Evolutionary conservation across 2,329 filamentous ascomycete genomes (phyloP), one percentile per base, ranked within the genome.

Genomic region (Aspergillus fructus): DNA sequence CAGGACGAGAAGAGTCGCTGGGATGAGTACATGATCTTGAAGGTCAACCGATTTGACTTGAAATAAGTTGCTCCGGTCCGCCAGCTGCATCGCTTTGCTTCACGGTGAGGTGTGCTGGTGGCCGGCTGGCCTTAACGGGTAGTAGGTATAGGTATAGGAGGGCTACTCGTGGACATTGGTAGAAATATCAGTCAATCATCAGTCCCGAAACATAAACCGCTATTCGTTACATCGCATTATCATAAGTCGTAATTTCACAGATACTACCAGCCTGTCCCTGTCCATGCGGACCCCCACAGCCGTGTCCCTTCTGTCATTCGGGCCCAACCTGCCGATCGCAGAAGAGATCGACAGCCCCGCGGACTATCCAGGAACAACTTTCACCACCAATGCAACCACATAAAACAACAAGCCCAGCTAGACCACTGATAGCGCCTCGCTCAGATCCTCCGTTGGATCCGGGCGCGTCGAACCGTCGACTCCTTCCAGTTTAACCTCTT

Each of bases 21-120:
- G 57, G 39, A 56, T 5, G 54, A 59, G n/a, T 46, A 58, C 37
- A 62, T 60, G 59, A 50, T 55, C 4, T 21, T 60, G 39, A 62
- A 60, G 54, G 37, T 55, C n/a, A 50, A 62, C 37, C 59, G 54
- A 12, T 62, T 60, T 34, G 47, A 46, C 23, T 56, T 56, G 47
- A 56, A 51, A 51, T 51, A 51, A 49, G 30, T 37, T 34, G 6
- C 12, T 6, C 12, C 13, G 48, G 6, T 5, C 19, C 3, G 5
- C 13, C 23, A 27, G 8, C 23, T 17, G 34, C 5, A 4, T 48
- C 3, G 24, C n/a, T 37, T 13, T 39, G 30, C 17, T 15, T 23
- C 11, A 17, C 21, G 12, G 8, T 43, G 34, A 37, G 15, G 34
- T 15, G 13, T n/a, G 13, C 15, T 37, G n/a, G 34, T 37, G 12